Evolutionary conservation across 345 rosid species (phyloP).

Genomic region (Passiflora organensis): DNA sequence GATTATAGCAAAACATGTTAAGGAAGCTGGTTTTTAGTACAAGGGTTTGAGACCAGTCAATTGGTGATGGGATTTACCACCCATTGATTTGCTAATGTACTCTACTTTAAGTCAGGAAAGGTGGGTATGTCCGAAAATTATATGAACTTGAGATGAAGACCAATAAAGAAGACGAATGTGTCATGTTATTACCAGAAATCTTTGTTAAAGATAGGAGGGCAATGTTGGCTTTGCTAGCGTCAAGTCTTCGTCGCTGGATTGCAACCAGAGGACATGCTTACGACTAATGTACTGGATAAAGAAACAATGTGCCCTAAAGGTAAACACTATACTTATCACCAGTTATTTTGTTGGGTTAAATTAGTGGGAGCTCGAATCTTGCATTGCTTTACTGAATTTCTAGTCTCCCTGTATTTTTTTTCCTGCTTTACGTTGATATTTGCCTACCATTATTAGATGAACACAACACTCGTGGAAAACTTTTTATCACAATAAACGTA

Average conservation of each 20-base stretch:
- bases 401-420: no score
- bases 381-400: slow-evolving; percentile 10
- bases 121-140: no score
- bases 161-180: not conserved
- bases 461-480: no score
- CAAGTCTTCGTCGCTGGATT: slow-evolving; percentile 8
- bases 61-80: no score
- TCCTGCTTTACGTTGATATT: not conserved
- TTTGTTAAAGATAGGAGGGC: not conserved
- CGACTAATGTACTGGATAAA: slow-evolving; percentile 13
- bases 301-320: slow-evolving; percentile 19
- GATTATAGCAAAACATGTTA: no score
- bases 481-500: no score
- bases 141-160: not conserved
- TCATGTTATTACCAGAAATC: not conserved
- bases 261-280: not conserved
- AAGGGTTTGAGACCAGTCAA: no score
- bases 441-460: no score
- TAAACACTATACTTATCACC: slow-evolving; percentile 12
- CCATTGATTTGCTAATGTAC: no score
- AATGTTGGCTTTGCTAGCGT: slow-evolving; percentile 11
- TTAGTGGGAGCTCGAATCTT: slow-evolving; percentile 21
- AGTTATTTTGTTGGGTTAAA: slow-evolving; percentile 15
- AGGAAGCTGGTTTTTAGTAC: no score
- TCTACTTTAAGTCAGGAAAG: no score